Base-by-base conservation (phyloP, 345 rosid species). In the Dipteronia sinensis region DNA sequence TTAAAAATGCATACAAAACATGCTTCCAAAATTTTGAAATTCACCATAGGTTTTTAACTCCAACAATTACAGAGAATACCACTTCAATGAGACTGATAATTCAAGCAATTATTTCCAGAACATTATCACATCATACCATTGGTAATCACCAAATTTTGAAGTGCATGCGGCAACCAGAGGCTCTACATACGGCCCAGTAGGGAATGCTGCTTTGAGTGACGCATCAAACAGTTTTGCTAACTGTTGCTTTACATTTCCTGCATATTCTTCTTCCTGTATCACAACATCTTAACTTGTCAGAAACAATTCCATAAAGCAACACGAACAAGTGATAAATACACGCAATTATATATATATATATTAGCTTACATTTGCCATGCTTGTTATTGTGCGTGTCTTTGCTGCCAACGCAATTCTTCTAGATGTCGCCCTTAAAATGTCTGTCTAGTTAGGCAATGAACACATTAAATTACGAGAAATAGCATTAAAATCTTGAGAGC, bases 111-210 rank as follows among this genome's bases (percentile, higher is more conserved):
- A 34, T 20, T 27, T 9, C n/a, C 2, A 19, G n/a, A 10, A 53
- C 38, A 15, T 10, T 59, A 51, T 10, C 19, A 29, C 55, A 56
- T 1, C 71, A 70, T 79, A 95, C 98, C 99, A 95, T 86, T 95
- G 98, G 85, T 95, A 95, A 78, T 95, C 98, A 2, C 97, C 99
- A 79, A 88, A 90, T 73, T 87, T 94, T 0, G 78, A 92, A 66
- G 85, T 79, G 80, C 92, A 89, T 64, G 92, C 87, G 76, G 90
- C 93, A 76, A 96, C 77, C 78, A 86, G 59, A 38, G 97, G 97
- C 80, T 89, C 91, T 68, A 92, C 90, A 83, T 88, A 84, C 13
- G 82, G 61, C 80, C 84, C 97, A 61, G 75, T 79, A 3, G 97
- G 97, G 53, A 88, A 90, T 0, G 98, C 89, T 53, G 53, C 44